These are phyloP conservation scores for Solanum chacoense DNA, from an alignment of 305 asterid species.

Conservation along the genomic window DNA sequence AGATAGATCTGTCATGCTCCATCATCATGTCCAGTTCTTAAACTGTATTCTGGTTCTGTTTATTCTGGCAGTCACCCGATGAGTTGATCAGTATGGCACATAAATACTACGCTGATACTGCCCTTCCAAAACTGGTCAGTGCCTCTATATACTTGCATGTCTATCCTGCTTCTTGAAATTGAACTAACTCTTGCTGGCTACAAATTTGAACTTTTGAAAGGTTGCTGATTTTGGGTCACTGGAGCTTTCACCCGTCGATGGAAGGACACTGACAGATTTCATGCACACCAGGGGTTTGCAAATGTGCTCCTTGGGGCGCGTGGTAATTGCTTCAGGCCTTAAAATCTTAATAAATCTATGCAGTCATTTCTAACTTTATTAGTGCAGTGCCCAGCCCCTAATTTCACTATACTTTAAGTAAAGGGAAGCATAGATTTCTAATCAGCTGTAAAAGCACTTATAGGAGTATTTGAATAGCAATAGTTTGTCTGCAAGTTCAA, in stretches of 20 bases:
- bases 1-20: background rate
- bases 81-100: slow-evolving; percentile 83
- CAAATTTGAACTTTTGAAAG: slow-evolving; percentile 23
- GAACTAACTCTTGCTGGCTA: slow-evolving; percentile 11
- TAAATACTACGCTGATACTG: slow-evolving; percentile 65
- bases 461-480: background rate
- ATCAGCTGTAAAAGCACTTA: background rate
- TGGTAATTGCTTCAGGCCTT: slow-evolving; percentile 42
- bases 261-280: slow-evolving; percentile 70
- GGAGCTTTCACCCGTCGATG: slow-evolving; percentile 72
- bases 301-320: slow-evolving; percentile 76
- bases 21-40: slow-evolving; percentile 3
- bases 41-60: slow-evolving; percentile 20
- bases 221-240: slow-evolving; percentile 84
- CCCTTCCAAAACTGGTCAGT: slow-evolving; percentile 77
- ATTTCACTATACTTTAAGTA: background rate
- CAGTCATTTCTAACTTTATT: slow-evolving; percentile 1
- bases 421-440: background rate
- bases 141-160: slow-evolving; percentile 1
- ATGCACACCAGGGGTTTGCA: slow-evolving; percentile 79
- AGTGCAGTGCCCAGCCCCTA: slow-evolving; percentile 1
- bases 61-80: slow-evolving; percentile 56
- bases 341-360: background rate
- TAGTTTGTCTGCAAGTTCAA: background rate
- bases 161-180: slow-evolving; percentile 2